Conservation (phyloP, 768 basidiomycete species). For the Russula sp. region DNA sequence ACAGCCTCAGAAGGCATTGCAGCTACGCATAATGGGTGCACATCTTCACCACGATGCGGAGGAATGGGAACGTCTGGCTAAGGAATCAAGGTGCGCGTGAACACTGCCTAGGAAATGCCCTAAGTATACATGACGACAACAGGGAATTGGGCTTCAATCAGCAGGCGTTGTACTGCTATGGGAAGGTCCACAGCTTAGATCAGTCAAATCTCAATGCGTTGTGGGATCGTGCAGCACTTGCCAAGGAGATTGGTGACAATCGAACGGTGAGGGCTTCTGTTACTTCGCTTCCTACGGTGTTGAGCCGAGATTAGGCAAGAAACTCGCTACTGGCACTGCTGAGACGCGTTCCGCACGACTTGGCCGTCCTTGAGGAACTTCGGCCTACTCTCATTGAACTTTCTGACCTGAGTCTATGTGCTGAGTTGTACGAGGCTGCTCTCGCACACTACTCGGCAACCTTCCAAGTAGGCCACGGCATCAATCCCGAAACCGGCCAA, state of each 20-base stretch:
- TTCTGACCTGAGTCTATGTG: conserved; percentile 58
- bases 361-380: conserved; percentile 72
- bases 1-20: conserved; percentile 65
- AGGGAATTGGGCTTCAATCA: conserved; percentile 70
- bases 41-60: conserved; percentile 80
- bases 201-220: conserved; percentile 78
- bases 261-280: conserved; percentile 45
- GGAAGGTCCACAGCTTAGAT: conserved; percentile 73
- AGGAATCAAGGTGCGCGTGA: conserved; percentile 57
- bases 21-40: conserved; percentile 83
- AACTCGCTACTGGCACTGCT: conserved; percentile 65
- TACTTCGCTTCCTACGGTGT: background rate
- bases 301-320: conserved; percentile 40
- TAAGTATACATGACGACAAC: background rate
- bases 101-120: background rate
- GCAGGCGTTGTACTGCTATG: conserved; percentile 89
- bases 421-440: conserved; percentile 63
- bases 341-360: conserved; percentile 70
- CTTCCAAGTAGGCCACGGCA: conserved; percentile 46
- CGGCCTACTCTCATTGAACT: conserved; percentile 72
- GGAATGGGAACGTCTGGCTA: conserved; percentile 81
- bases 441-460: conserved; percentile 58
- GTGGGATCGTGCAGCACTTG: conserved; percentile 84
- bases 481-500: conserved; percentile 26
- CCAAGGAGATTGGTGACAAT: conserved; percentile 67